phyloP scores from a whole-genome alignment of 371 early-diverging fungal species.

The Mucor lusitanicus region DNA sequence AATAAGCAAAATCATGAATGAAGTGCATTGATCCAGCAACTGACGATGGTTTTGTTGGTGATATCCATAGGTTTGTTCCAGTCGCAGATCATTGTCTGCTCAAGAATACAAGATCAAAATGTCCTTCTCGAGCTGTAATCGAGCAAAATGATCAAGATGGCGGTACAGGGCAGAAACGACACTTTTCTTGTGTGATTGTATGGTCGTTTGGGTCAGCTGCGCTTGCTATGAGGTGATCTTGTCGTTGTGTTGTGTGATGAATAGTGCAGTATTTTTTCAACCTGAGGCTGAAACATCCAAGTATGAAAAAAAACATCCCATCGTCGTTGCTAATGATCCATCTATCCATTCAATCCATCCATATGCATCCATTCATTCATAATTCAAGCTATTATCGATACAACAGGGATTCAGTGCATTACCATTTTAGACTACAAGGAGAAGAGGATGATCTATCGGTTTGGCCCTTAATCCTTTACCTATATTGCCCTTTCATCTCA shows the following conservation, averaged over 20 bases:
- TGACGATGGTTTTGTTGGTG: too few relatives aligned
- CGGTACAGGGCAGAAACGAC: too few relatives aligned
- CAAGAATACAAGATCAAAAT: too few relatives aligned
- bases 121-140: too few relatives aligned
- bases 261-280: background rate
- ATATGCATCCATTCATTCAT: conserved; percentile 10
- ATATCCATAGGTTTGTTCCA: too few relatives aligned
- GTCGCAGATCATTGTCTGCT: too few relatives aligned
- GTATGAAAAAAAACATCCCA: background rate
- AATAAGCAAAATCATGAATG: conserved; percentile 1
- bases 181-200: too few relatives aligned
- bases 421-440: conserved; percentile 32
- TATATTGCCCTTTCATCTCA: background rate
- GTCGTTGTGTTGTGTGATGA: too few relatives aligned
- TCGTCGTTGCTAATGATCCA: background rate
- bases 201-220: too few relatives aligned
- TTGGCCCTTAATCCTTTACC: conserved; percentile 9
- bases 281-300: background rate
- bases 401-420: conserved; percentile 2
- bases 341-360: background rate
- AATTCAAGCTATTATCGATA: conserved; percentile 3
- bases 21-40: too few relatives aligned
- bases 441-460: conserved; percentile 23
- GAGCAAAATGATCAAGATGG: too few relatives aligned
- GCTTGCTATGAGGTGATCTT: too few relatives aligned